These are phyloP conservation scores for Chrysoporthe puriensis DNA, from an alignment of 2,329 filamentous ascomycete species.

Conservation along the genomic window DNA sequence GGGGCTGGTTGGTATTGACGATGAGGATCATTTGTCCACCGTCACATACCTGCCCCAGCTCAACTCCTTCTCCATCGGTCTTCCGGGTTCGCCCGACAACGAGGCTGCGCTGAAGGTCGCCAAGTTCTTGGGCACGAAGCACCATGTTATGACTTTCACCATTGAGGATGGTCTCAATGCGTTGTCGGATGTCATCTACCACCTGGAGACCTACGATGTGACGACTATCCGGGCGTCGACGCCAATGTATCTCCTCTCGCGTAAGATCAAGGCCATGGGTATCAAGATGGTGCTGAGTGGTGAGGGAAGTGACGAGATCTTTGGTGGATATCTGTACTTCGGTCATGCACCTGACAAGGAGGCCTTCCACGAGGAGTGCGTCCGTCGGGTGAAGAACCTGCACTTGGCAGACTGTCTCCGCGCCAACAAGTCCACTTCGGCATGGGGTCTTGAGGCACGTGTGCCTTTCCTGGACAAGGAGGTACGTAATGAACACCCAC, in stretches of 20 bases:
- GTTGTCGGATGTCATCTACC: slow-evolving; percentile 95
- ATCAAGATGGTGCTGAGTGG: slow-evolving; percentile 99
- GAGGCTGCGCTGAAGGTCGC: slow-evolving; percentile 91
- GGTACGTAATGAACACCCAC: slow-evolving; percentile 45
- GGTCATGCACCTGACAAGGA: slow-evolving; percentile 88
- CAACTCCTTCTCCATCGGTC: slow-evolving; percentile 98
- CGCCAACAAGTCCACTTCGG: slow-evolving; percentile 98
- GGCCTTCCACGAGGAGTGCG: slow-evolving; percentile 94
- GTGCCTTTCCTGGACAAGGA: slow-evolving; percentile 98
- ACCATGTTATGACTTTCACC: slow-evolving; percentile 98
- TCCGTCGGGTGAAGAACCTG: slow-evolving; percentile 93
- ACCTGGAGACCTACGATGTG: slow-evolving; percentile 96
- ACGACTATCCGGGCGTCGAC: slow-evolving; percentile 98
- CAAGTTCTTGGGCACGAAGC: slow-evolving; percentile 95
- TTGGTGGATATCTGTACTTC: slow-evolving; percentile 98
- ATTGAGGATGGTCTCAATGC: slow-evolving; percentile 97
- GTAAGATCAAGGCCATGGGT: slow-evolving; percentile 99
- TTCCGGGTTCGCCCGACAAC: slow-evolving; percentile 90
- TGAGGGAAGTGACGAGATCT: slow-evolving; percentile 97
- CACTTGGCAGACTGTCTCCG: slow-evolving; percentile 95
- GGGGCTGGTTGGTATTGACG: slow-evolving; percentile 90
- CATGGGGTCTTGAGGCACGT: slow-evolving; percentile 96
- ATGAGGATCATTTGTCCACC: slow-evolving; percentile 85
- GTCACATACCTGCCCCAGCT: slow-evolving; percentile 91
- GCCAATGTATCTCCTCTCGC: slow-evolving; percentile 95